A percentile compares a stretch with the other conserved stretches of the same genome.
Conservation (phyloP, 805 yeast genomes). For the Priceomyces carsonii region DNA sequence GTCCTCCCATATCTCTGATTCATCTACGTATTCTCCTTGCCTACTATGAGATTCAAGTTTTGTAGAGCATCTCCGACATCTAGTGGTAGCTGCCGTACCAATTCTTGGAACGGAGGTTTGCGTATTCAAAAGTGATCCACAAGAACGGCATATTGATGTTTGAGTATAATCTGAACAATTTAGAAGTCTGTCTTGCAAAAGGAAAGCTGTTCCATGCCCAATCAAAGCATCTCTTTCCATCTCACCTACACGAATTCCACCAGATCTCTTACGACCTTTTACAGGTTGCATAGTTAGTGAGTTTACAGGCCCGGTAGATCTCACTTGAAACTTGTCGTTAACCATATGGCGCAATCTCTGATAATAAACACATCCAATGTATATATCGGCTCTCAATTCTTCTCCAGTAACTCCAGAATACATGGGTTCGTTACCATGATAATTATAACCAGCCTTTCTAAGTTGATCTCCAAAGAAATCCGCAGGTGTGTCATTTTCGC, state of each 20-base stretch:
- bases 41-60: conserved; percentile 59
- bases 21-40: conserved; percentile 53
- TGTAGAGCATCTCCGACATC: conserved; percentile 90
- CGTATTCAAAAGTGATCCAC: conserved; percentile 90
- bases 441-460: conserved; percentile 84
- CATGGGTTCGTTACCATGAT: conserved; percentile 98
- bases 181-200: conserved; percentile 90
- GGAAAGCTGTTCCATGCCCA: conserved; percentile 96
- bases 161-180: conserved; percentile 96
- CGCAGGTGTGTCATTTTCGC: conserved; percentile 92
- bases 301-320: conserved; percentile 98
- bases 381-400: conserved; percentile 93
- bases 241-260: conserved; percentile 99
- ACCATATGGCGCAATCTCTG: conserved; percentile 99
- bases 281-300: conserved; percentile 98
- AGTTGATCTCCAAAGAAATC: conserved; percentile 97
- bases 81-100: conserved; percentile 72
- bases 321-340: conserved; percentile 98
- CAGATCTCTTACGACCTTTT: conserved; percentile 97
- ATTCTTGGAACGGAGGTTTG: conserved; percentile 90
- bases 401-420: conserved; percentile 98
- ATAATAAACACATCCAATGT: conserved; percentile 95
- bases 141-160: conserved; percentile 82
- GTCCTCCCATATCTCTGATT: conserved; percentile 91
- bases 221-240: conserved; percentile 99